Base-by-base conservation (phyloP, 768 basidiomycete species). In the Postia placenta region DNA sequence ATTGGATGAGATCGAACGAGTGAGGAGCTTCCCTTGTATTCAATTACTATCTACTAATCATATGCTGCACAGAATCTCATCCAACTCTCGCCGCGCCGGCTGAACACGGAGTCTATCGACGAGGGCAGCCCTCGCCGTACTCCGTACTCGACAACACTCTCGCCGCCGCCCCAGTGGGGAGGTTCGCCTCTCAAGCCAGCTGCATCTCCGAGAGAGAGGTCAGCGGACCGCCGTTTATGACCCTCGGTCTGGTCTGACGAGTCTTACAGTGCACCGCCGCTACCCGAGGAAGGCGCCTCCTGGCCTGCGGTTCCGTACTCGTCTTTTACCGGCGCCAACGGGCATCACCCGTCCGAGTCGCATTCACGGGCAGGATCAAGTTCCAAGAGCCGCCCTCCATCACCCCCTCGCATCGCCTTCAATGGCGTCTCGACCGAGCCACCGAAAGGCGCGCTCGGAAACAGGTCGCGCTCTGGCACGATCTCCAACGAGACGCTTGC, bases 1-100 rank as follows among this genome's bases (percentile, higher is more conserved):
- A 61, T 67, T 92, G 20, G 89, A 92, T 60, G 84, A 85, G 64
- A 85, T 92, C 41, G 88, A 92, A 61, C 76, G 75, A 73, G 87
- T 75, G 41, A 25, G 56, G 72, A 52, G 5, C 58, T 58, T 36
- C 55, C 17, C 35, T 43, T 6, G 20, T 23, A 33, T 35, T 37
- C 15, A 33, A 40, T 50, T 36, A 3, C 11, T 43, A 9, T 27
- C 11, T 7, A 26, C 42, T 43, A 3, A 43, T 9, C 5, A 28
- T 3, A 7, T 22, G 36, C 15, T 30, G 7, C 14, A 17, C 24
- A 63, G 60, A 58, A 44, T 17, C 59, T 65, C 15, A 49, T 52
- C 12, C 56, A 60, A 55, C 54, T 63, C 48, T 61, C 63, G 1
- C 63, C 63, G 9, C 56, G 59, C 24, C 54, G 47, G 23, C 50